Base-by-base conservation (phyloP, 1,284 basidiomycete genomes). In the Ustilago vetiveriae region DNA sequence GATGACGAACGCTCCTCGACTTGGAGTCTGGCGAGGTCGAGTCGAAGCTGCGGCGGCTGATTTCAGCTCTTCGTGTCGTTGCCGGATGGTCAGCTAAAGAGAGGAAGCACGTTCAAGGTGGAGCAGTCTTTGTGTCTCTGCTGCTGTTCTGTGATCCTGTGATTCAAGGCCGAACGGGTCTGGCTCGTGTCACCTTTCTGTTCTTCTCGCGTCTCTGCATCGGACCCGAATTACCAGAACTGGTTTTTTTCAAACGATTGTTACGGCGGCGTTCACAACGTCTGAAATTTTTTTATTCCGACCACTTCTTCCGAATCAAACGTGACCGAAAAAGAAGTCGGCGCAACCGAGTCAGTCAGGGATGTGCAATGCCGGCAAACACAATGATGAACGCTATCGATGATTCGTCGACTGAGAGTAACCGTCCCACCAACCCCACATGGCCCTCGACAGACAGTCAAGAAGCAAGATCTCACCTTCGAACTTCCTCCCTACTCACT, bases 181-280 rank as follows among this genome's bases (percentile, higher is more conserved):
- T 35, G 33, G 33, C 33, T 16, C 16, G 33, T 35, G 33, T 35
- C 27, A 19, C 16, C 30, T 36, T 9, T 35, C 26, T 42, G 36
- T 43, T 47, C 45, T 47, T 47, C 35, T 47, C 45, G 45, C 19
- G 45, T 47, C 17, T 24, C 17, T 38, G 3, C 2, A 16, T 47
- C 45, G 45, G 45, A 47, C 24, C 45, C 45, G 45, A 47, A 27
- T 26, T 10, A 10, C 4, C 17, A 42, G 17, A n/a, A n/a, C n/a
- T n/a, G 4, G 9, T 21, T 3, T 26, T 7, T 19, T 44, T 33
- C 22, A 13, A 16, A 7, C 8, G 19, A 13, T 4, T 45, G 44
- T 45, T 45, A 45, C 10, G 36, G 16, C 17, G 2, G 22, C 9
- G 6, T 3, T 32, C 5, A 3, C 14, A 22, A 33, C 42, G 33